These are phyloP conservation scores for Rheum nobile DNA, from an alignment of 148 eudicot genomes.

Conservation along the genomic window DNA sequence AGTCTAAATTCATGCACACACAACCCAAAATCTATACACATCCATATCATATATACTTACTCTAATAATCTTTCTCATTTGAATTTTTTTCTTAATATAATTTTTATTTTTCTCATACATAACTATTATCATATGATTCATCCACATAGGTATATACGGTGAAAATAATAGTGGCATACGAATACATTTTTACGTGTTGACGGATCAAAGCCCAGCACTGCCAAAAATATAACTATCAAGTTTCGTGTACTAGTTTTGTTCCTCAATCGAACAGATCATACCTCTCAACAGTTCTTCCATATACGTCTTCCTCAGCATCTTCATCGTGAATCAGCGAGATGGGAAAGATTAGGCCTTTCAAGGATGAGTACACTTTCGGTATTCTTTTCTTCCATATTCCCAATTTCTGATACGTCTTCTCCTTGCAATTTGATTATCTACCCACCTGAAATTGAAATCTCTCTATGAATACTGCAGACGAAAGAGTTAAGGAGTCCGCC, in stretches of 20 bases:
- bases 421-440: background rate
- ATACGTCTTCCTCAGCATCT: background rate
- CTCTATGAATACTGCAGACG: conserved; percentile 30
- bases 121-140: too few relatives aligned
- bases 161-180: too few relatives aligned
- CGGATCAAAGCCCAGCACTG: too few relatives aligned
- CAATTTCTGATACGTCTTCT: background rate
- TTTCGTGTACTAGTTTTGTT: background rate
- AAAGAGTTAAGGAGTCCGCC: conserved; percentile 48
- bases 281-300: background rate
- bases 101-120: too few relatives aligned
- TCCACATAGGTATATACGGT: too few relatives aligned
- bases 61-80: too few relatives aligned
- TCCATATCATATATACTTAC: too few relatives aligned
- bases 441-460: background rate
- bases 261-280: background rate
- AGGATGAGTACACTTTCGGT: conserved; percentile 4
- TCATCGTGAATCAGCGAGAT: background rate
- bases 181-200: too few relatives aligned
- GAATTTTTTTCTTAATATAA: too few relatives aligned
- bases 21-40: too few relatives aligned
- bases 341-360: conserved; percentile 6
- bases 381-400: background rate
- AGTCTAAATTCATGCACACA: too few relatives aligned
- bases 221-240: background rate